phyloP scores from a whole-genome alignment of 1,139 yeast genomes.

The Taphrina confusa region DNA sequence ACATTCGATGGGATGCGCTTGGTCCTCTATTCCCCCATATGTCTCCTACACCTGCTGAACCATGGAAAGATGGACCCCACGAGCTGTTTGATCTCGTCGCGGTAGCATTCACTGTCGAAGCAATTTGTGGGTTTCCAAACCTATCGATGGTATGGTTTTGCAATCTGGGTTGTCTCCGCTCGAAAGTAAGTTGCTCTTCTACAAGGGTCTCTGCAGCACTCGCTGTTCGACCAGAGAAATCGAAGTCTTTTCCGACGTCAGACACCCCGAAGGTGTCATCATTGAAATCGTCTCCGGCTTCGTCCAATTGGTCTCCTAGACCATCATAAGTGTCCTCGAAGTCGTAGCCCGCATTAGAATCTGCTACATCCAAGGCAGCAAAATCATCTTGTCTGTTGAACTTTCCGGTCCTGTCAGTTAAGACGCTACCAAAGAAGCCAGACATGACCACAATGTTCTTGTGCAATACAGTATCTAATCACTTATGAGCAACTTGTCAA shows the following conservation, averaged over 20 bases:
- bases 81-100: neutral
- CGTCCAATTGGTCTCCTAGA: conserved; percentile 65
- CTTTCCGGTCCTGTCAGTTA: conserved; percentile 30
- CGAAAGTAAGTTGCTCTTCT: conserved; percentile 45
- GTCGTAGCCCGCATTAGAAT: conserved; percentile 50
- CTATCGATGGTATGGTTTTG: conserved; percentile 2
- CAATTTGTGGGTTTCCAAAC: neutral
- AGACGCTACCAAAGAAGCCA: conserved; percentile 29
- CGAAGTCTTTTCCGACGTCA: conserved; percentile 62
- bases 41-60: neutral
- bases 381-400: conserved; percentile 30
- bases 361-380: conserved; percentile 6
- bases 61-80: neutral
- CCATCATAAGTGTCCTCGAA: conserved; percentile 86
- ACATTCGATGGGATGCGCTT: neutral
- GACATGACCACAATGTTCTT: too few species aligned
- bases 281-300: conserved; percentile 78
- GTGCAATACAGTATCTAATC: too few species aligned
- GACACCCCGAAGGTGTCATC: conserved; percentile 82
- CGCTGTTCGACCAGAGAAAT: conserved; percentile 59
- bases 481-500: too few species aligned
- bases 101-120: conserved; percentile 38
- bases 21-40: conserved; percentile 4
- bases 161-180: conserved; percentile 55
- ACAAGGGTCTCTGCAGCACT: conserved; percentile 47